phyloP scores from a whole-genome alignment of 2,329 filamentous ascomycete genomes.

The Chrysoporthe cubensis region DNA sequence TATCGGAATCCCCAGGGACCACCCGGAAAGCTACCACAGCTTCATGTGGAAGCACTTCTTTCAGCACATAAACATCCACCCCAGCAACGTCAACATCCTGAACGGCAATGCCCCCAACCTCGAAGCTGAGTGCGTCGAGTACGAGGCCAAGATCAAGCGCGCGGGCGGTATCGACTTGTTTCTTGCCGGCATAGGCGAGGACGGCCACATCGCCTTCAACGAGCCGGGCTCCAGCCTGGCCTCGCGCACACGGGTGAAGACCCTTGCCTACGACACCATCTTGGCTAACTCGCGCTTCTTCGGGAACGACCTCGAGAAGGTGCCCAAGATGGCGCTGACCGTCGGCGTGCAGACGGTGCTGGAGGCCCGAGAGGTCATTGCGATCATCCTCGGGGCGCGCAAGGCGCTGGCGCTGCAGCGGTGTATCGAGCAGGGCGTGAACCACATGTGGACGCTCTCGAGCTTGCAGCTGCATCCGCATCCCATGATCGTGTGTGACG shows the following conservation, averaged over 20 bases:
- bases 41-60: slow-evolving; percentile 88
- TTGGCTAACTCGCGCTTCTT: slow-evolving; percentile 77
- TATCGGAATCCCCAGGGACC: slow-evolving; percentile 71
- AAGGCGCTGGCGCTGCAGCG: slow-evolving; percentile 74
- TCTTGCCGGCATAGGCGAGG: slow-evolving; percentile 74
- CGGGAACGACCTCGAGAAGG: slow-evolving; percentile 64
- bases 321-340: slow-evolving; percentile 73
- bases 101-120: slow-evolving; percentile 73
- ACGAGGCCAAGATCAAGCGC: slow-evolving; percentile 71
- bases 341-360: slow-evolving; percentile 60
- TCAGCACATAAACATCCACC: slow-evolving; percentile 71
- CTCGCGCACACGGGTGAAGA: slow-evolving; percentile 76
- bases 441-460: slow-evolving; percentile 81
- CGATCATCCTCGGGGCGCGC: slow-evolving; percentile 73
- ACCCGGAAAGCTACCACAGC: slow-evolving; percentile 78
- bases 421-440: slow-evolving; percentile 74
- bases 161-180: slow-evolving; percentile 78
- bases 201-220: slow-evolving; percentile 83
- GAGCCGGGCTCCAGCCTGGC: slow-evolving; percentile 74
- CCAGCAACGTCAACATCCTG: slow-evolving; percentile 72
- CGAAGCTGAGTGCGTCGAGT: slow-evolving; percentile 70
- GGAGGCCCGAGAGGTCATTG: slow-evolving; percentile 73
- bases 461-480: slow-evolving; percentile 74
- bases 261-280: slow-evolving; percentile 77
- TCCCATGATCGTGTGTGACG: slow-evolving; percentile 75